These are phyloP conservation scores for Aquilaria agallochum DNA, from an alignment of 441 rosid species.

Conservation along the genomic window DNA sequence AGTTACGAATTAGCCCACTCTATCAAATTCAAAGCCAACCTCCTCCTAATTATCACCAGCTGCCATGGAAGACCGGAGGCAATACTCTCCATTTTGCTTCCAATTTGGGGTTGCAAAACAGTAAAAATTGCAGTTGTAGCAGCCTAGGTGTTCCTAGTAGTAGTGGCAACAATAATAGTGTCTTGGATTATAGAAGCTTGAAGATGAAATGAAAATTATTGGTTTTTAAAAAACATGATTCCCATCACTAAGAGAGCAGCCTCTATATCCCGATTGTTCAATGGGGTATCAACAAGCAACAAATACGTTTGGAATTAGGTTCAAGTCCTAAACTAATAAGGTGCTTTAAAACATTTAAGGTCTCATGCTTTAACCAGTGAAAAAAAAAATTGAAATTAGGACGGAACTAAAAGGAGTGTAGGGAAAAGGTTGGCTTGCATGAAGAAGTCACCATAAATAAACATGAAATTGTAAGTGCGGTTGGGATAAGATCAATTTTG, in stretches of 20 bases:
- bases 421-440: not conserved
- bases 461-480: not conserved
- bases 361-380: constrained; percentile 68
- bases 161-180: constrained; percentile 26
- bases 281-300: constrained; percentile 87
- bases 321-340: constrained; percentile 51
- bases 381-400: not conserved
- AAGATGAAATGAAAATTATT: constrained; percentile 46
- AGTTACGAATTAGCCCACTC: constrained; percentile 76
- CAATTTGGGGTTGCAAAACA: constrained; percentile 54
- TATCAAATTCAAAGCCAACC: constrained; percentile 26
- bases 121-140: constrained; percentile 53
- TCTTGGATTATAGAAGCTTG: constrained; percentile 59
- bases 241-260: constrained; percentile 59
- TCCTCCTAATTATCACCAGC: not conserved
- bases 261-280: constrained; percentile 75
- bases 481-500: too few relatives aligned
- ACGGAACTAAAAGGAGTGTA: not conserved
- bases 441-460: not conserved
- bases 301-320: constrained; percentile 64
- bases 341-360: constrained; percentile 82
- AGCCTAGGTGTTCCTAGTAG: constrained; percentile 21
- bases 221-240: not conserved
- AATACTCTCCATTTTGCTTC: constrained; percentile 50
- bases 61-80: constrained; percentile 27